Conservation (phyloP, 257 asterid genomes). For the Salvia splendens region DNA sequence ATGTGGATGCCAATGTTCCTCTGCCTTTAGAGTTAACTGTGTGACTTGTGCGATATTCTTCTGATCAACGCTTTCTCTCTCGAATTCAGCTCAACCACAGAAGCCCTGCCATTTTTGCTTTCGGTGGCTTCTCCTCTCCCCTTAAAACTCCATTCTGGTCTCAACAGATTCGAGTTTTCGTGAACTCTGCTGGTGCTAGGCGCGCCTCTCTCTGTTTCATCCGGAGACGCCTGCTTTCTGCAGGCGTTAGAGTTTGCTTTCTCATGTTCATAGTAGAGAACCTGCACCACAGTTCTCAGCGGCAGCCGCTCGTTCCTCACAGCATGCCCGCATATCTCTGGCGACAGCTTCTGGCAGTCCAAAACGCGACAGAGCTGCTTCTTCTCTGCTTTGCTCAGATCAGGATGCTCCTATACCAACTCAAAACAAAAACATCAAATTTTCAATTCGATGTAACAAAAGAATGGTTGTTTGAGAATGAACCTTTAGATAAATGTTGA, state of each 20-base stretch:
- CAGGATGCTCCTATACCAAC: constrained; percentile 59
- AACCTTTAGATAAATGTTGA: constrained; percentile 66
- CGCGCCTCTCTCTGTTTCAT: constrained; percentile 32
- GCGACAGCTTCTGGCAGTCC: constrained; percentile 68
- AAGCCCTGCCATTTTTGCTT: not conserved
- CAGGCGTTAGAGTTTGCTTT: constrained; percentile 31
- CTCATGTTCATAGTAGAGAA: constrained; percentile 68
- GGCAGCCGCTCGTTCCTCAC: constrained; percentile 74
- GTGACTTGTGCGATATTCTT: constrained; percentile 33
- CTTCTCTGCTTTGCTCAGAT: constrained; percentile 62
- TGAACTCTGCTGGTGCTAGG: constrained; percentile 34
- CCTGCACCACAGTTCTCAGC: constrained; percentile 69
- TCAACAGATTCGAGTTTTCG: constrained; percentile 27
- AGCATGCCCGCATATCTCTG: constrained; percentile 58
- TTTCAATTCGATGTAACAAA: not conserved
- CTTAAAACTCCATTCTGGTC: constrained; percentile 35
- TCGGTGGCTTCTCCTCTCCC: constrained; percentile 12
- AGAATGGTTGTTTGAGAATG: not conserved
- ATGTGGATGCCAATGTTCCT: not conserved
- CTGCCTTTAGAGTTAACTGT: constrained; percentile 24
- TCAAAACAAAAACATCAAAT: not conserved
- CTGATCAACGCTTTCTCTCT: constrained; percentile 33
- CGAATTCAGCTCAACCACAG: constrained; percentile 32
- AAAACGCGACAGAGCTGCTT: constrained; percentile 60
- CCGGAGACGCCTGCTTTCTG: constrained; percentile 28